Evolutionary conservation across 306 rosid species (phyloP).

Genomic region (Quercus aquifolioides): DNA sequence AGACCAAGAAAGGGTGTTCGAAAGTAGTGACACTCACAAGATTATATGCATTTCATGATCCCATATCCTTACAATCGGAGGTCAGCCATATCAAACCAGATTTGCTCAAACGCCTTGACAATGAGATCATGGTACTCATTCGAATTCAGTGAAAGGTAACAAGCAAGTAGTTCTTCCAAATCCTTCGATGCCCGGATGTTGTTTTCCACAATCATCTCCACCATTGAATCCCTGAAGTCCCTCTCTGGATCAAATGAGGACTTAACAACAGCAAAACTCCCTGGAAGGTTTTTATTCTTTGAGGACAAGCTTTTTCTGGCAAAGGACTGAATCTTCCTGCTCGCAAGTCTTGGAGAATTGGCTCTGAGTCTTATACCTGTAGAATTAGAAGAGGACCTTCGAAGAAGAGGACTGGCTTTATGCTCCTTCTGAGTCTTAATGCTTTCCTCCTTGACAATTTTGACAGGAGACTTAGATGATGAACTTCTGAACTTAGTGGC

Average conservation of each 20-base stretch:
- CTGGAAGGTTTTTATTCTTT: conserved; percentile 44
- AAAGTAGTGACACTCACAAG: conserved; percentile 27
- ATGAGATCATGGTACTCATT: conserved; percentile 67
- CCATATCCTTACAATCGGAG: conserved; percentile 31
- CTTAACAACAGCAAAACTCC: conserved; percentile 80
- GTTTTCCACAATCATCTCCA: conserved; percentile 91
- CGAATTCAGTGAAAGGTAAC: conserved; percentile 78
- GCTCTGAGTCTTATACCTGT: conserved; percentile 62
- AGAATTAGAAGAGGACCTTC: conserved; percentile 41
- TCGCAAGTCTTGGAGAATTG: conserved; percentile 66
- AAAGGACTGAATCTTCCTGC: conserved; percentile 49
- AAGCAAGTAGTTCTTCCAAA: conserved; percentile 90
- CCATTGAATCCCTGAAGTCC: conserved; percentile 87
- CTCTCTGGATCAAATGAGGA: conserved; percentile 73
- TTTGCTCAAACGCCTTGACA: conserved; percentile 79
- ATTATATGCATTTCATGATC: conserved; percentile 33
- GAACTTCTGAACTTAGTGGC: no score
- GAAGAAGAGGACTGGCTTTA: conserved; percentile 14
- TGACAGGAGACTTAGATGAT: not conserved
- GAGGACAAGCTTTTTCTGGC: conserved; percentile 59
- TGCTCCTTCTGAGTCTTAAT: conserved; percentile 30
- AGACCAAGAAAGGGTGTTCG: conserved; percentile 5
- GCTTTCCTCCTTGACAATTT: conserved; percentile 36
- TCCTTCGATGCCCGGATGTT: conserved; percentile 65
- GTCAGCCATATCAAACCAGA: conserved; percentile 67